Evolutionary conservation across 2,329 filamentous ascomycete genomes (phyloP).

Genomic region (Didymella segeticola): DNA sequence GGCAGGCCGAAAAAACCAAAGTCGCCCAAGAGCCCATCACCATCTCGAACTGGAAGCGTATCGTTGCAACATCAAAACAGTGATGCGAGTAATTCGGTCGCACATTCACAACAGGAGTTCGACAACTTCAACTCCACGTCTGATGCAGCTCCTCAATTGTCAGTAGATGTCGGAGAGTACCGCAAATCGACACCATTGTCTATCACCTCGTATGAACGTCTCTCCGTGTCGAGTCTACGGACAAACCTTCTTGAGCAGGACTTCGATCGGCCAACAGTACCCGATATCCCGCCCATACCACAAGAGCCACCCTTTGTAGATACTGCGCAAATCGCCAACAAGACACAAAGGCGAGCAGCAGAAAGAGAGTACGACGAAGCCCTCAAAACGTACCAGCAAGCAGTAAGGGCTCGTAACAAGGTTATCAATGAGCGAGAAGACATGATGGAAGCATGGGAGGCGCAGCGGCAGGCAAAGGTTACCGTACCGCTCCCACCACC

Average conservation of each 20-base stretch:
- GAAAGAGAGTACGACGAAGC: conserved; percentile 71
- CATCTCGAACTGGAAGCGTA: conserved; percentile 2
- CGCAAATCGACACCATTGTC: conserved; percentile 45
- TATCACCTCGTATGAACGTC: conserved; percentile 38
- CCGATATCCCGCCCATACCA: conserved; percentile 61
- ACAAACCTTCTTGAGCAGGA: conserved; percentile 2
- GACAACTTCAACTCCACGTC: background rate
- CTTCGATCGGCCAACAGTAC: conserved; percentile 41
- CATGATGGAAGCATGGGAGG: conserved; percentile 56
- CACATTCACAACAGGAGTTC: conserved; percentile 19
- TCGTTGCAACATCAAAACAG: conserved; percentile 9
- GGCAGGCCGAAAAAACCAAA: conserved; percentile 63
- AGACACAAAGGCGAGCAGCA: conserved; percentile 69
- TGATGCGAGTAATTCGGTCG: conserved; percentile 15
- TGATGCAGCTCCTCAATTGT: conserved; percentile 47
- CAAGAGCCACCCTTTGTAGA: conserved; percentile 63
- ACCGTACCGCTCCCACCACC: conserved; percentile 31
- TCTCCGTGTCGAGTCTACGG: conserved; percentile 25
- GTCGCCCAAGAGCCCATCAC: conserved; percentile 28
- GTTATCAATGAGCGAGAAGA: conserved; percentile 69
- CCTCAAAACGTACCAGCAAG: conserved; percentile 70
- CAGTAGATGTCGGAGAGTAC: conserved; percentile 57
- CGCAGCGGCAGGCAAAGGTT: conserved; percentile 41
- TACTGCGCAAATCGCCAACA: conserved; percentile 65
- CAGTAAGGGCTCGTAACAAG: conserved; percentile 70